Base-by-base conservation (phyloP, 306 rosid species). In the Ziziphus jujuba region DNA sequence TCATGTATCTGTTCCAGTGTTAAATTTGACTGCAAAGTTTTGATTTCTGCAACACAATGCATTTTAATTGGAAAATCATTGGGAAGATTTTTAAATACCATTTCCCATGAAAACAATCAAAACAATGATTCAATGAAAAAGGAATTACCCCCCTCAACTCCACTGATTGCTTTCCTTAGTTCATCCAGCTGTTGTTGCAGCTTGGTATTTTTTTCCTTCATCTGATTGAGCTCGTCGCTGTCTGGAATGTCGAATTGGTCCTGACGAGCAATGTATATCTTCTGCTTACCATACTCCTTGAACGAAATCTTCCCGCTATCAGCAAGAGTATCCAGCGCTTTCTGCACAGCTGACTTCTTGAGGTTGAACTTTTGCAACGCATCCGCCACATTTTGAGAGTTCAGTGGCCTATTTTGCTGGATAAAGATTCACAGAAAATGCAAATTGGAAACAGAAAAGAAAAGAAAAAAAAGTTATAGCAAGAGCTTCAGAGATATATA, bases 201-300 rank as follows among this genome's bases (percentile, higher is more conserved):
- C 34, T 73, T 76, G 59, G 84, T 75, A 70, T 83, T 90, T 14
- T 80, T 84, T 38, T 93, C 92, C 85, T 88, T 93, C 99, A 90
- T 88, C 78, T 82, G 80, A 79, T 57, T 82, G 50, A 93, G 95
- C 82, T 88, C 99, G 36, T 93, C 96, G 23, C 51, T 79, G 59
- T 83, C 84, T 2, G 89, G 97, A 75, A 93, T 84, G 21, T 82
- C 71, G 43, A 93, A 88, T 53, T 83, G 91, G 78, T 93, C 97
- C 76, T 93, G 97, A 50, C 90, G 85, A 49, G 97, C 91, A 14
- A 93, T 47, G 71, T 93, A 93, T 66, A 93, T 83, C 89, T 88
- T 93, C 90, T 93, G 99, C 82, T 93, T 93, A 13, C 99, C 99
- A 60, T 88, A 88, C 79, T 93, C 99, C 84, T 93, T 93, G 73